Evolutionary conservation across 345 rosid species (phyloP), one percentile per base, ranked within the genome.

Genomic region (Pistacia atlantica): DNA sequence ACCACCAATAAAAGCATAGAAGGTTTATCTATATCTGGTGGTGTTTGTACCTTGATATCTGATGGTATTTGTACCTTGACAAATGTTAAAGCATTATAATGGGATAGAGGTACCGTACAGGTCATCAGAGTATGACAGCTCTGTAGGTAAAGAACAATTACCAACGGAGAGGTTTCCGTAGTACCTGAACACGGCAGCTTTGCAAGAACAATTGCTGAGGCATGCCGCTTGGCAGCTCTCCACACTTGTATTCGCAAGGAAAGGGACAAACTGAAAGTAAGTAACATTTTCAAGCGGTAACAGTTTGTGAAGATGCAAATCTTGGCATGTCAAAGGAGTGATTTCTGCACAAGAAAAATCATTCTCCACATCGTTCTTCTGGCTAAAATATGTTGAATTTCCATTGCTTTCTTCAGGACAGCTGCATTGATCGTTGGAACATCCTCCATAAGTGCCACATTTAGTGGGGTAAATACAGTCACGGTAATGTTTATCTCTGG

Each of bases 131-230:
- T 77, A 12, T 74, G 72, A 18, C 0, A 79, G 57, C 28, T 79
- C 67, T 25, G 69, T 67, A 11, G 52, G 57, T 10, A 81, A 57
- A 45, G 68, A 61, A 63, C 85, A 84, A 72, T 77, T 59, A 16
- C 87, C 79, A 3, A 5, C 14, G 1, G 67, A 58, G 35, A 46
- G 5, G 37, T 14, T 54, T 9, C 22, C 13, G 11, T 31, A 7
- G 31, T 31, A 63, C 6, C 66, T 37, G 33, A 75, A 73, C 18
- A 77, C 17, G 8, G 65, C 80, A 25, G 82, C 78, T 59, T 76
- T 80, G 76, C 87, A 84, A 14, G 84, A 79, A 67, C 81, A 84
- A 25, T 82, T 77, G 9, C 22, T 60, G 28, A 78, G 28, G 65
- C 84, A 81, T 10, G 70, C 76, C 8, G 37, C 46, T 52, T 65